phyloP scores from a whole-genome alignment of 2,329 filamentous ascomycete species.

The Chalara sp. region DNA sequence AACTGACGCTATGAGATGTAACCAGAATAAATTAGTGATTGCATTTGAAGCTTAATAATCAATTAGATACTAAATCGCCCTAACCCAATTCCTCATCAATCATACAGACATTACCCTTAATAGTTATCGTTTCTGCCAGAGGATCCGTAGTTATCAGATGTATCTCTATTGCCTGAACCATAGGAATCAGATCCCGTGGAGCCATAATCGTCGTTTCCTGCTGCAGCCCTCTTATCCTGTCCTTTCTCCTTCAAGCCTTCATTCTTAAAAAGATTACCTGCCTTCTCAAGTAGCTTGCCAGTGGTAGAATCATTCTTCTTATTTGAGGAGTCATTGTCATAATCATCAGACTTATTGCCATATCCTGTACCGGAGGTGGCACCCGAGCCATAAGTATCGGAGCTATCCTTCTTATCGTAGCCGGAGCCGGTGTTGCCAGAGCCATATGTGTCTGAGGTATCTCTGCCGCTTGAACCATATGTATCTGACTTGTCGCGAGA shows the following conservation, averaged over 20 bases:
- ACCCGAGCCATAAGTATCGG: slow-evolving; percentile 15
- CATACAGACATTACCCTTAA: background rate
- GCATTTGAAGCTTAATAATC: too few relatives aligned
- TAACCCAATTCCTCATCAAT: slow-evolving; percentile 1
- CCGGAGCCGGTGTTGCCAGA: slow-evolving; percentile 11
- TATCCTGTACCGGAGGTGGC: slow-evolving; percentile 14
- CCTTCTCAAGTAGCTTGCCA: slow-evolving; percentile 54
- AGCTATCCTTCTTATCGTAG: background rate
- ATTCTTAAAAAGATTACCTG: slow-evolving; percentile 41
- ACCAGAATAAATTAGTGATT: too few relatives aligned
- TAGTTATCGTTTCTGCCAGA: background rate
- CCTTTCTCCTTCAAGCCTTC: slow-evolving; percentile 42
- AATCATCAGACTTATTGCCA: slow-evolving; percentile 15
- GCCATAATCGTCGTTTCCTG: slow-evolving; percentile 21
- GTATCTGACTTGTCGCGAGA: slow-evolving; percentile 11
- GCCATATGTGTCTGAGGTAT: slow-evolving; percentile 10
- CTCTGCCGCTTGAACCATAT: slow-evolving; percentile 27
- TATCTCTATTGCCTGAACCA: background rate
- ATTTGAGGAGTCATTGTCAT: slow-evolving; percentile 13
- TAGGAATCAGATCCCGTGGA: background rate
- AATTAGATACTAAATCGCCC: too few relatives aligned
- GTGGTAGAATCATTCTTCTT: slow-evolving; percentile 26
- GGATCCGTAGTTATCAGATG: background rate
- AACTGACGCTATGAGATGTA: too few relatives aligned
- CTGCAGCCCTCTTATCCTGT: slow-evolving; percentile 39